Evolutionary conservation across 345 rosid species (phyloP), one percentile per base, ranked within the genome.

Genomic region (Raphanus sativus): DNA sequence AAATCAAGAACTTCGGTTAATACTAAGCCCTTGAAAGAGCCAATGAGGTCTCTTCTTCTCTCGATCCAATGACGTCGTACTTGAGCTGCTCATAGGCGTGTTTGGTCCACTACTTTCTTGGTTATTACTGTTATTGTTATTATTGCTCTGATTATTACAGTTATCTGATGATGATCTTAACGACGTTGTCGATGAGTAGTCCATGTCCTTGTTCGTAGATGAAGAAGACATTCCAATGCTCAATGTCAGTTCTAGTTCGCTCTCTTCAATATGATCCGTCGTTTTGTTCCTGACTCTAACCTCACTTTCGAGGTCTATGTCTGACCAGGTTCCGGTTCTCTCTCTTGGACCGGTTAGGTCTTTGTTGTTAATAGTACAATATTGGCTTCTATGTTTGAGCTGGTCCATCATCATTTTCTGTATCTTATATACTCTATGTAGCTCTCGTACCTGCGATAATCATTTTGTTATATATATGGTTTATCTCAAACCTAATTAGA

Each of bases 351-450:
- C 78, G 36, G 77, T 16, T 69, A 65, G 79, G 36, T 75, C 72
- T 69, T 76, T 76, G 45, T 56, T 65, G 62, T 73, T 78, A 24
- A 60, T 29, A 60, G 73, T 67, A 84, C 83, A 77, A 11, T 70
- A 10, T 69, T 71, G 83, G 48, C 70, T 87, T 38, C 86, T 86
- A 30, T 84, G 86, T 78, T 84, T 86, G 65, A 76, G 67, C 75
- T 87, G 92, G 25, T 77, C 80, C 94, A 87, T 93, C 73, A 93
- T 80, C 83, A 75, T 80, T 82, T 76, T 91, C 52, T 93, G 98
- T 56, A 86, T 87, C 67, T 80, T 79, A 75, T 91, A 88, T 30
- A 93, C 82, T 79, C 94, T 72, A 72, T 93, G 98, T 48, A 93
- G 91, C 82, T 93, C 98, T 66, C 83, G 71, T 21, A 93, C 95